Evolutionary conservation across 2,329 filamentous ascomycete genomes (phyloP).

Genomic region (Coniochaeta pulveracea): DNA sequence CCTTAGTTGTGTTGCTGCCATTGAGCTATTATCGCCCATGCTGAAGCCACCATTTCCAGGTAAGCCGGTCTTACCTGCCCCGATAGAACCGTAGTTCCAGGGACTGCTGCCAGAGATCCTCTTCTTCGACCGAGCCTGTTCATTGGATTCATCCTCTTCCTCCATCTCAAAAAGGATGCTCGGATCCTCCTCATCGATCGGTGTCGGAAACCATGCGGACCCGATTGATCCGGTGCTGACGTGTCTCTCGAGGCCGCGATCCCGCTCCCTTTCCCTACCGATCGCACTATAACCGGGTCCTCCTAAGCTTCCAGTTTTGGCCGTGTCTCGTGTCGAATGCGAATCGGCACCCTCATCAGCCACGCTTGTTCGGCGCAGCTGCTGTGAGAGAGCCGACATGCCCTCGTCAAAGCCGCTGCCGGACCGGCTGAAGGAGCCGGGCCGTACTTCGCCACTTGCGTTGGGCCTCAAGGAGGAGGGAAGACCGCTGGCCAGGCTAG

Average conservation of each 20-base stretch:
- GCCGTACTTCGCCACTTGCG: slow-evolving; percentile 17
- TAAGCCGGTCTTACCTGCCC: slow-evolving; percentile 8
- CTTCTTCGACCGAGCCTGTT: slow-evolving; percentile 35
- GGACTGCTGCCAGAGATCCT: slow-evolving; percentile 10
- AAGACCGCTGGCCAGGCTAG: slow-evolving; percentile 45
- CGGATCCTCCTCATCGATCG: slow-evolving; percentile 54
- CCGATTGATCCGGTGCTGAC: slow-evolving; percentile 48
- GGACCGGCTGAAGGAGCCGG: slow-evolving; percentile 28
- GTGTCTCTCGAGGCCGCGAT: slow-evolving; percentile 41
- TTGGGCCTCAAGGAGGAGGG: slow-evolving; percentile 18
- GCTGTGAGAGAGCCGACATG: slow-evolving; percentile 48
- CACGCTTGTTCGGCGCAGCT: slow-evolving; percentile 48
- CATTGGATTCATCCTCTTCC: slow-evolving; percentile 42
- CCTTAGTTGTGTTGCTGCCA: too few species aligned
- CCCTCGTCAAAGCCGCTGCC: slow-evolving; percentile 30
- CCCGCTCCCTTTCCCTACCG: slow-evolving; percentile 22
- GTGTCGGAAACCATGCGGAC: slow-evolving; percentile 47
- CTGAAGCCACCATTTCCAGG: too few species aligned
- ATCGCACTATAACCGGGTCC: slow-evolving; percentile 23
- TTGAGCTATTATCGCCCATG: too few species aligned
- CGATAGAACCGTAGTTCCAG: slow-evolving; percentile 28
- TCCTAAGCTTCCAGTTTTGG: slow-evolving; percentile 29
- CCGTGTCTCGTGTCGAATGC: slow-evolving; percentile 34
- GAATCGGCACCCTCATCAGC: slow-evolving; percentile 38
- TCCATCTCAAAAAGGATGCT: slow-evolving; percentile 58